These are phyloP conservation scores for Phytophthora quininea DNA, from an alignment of 352 stramenopile species.

Conservation along the genomic window DNA sequence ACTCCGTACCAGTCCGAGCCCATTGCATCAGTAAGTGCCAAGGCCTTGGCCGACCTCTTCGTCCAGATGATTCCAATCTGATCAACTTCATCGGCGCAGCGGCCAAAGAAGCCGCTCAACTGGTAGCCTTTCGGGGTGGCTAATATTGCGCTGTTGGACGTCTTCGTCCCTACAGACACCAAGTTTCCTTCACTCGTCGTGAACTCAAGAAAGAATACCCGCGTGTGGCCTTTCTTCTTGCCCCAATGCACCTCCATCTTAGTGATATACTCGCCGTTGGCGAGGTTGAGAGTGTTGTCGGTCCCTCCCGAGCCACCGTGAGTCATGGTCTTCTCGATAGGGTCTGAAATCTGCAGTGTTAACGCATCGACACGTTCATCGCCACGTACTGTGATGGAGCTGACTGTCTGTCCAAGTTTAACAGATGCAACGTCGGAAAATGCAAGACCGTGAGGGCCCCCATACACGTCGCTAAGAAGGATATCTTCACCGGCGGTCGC, in stretches of 20 bases:
- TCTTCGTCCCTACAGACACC: slow-evolving; percentile 15
- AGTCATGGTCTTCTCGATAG: slow-evolving; percentile 18
- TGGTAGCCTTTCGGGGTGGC: slow-evolving; percentile 26
- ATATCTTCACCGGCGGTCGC: slow-evolving; percentile 13
- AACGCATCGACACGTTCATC: slow-evolving; percentile 28
- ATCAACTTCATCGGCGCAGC: slow-evolving; percentile 18
- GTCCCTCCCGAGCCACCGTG: slow-evolving; percentile 24
- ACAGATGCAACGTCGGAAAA: slow-evolving; percentile 30
- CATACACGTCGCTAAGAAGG: slow-evolving; percentile 23
- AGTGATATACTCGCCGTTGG: slow-evolving; percentile 22
- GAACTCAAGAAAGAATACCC: slow-evolving; percentile 23
- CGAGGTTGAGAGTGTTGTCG: slow-evolving; percentile 13
- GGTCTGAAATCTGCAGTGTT: slow-evolving; percentile 15
- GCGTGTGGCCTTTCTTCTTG: slow-evolving; percentile 13
- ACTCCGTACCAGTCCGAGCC: slow-evolving; percentile 30
- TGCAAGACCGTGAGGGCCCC: slow-evolving; percentile 19
- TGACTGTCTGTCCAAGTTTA: slow-evolving; percentile 25
- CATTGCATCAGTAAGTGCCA: slow-evolving; percentile 27
- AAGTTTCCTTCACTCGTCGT: slow-evolving; percentile 23
- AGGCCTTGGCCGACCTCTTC: slow-evolving; percentile 15
- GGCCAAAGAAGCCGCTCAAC: slow-evolving; percentile 33
- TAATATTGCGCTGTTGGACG: slow-evolving; percentile 8
- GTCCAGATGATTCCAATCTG: slow-evolving; percentile 36
- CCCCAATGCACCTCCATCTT: slow-evolving; percentile 28
- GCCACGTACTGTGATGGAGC: slow-evolving; percentile 24